Evolutionary conservation across 2,329 filamentous ascomycete species (phyloP), one percentile per base, ranked within the genome.

Genomic region (Colletotrichum aenigma): DNA sequence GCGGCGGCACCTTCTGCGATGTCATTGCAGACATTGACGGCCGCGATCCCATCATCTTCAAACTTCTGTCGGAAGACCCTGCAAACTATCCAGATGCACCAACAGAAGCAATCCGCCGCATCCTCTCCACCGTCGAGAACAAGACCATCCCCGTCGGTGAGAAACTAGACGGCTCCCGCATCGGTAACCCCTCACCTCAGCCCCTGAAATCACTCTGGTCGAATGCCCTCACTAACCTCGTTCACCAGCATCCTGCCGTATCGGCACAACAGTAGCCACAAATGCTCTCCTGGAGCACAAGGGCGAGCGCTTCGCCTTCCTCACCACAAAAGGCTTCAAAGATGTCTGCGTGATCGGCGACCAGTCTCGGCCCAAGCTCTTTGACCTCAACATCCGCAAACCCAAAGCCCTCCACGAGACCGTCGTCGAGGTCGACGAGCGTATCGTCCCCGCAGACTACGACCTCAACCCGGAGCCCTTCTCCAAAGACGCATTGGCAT

Each of bases 1-100:
- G 93, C 71, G 93, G 93, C 67, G 93, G 93, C 73, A 94, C 93
- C n/a, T 95, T 95, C 83, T 94, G 93, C 73, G 93, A 95, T 82
- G 93, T 93, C 75, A 91, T 92, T 7, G 93, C 92, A 70, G 89
- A 88, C 3, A 91, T 92, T 21, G 88, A 89, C 77, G 92, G 93
- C 85, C 88, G 91, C 81, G 91, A 94, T 81, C 92, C 94, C 77
- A 88, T 95, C 64, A 85, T 95, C 67, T 93, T 95, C 82, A 95
- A 95, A 82, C 87, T 96, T 1, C 88, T 96, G 15, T 95, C 94
- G 0, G 94, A 94, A 78, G 93, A 95, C 79, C 93, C 93, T 0
- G 84, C 87, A 34, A 94, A 94, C 82, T 95, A 95, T 82, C 86
- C 91, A 55, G 93, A 95, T 85, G 93, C 93, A 3, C 93, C 93